Percentiles rank a stretch among this genome's conserved stretches.
Conservation (phyloP, 768 basidiomycete genomes). For the Gloeopeniophorella convolvens region DNA sequence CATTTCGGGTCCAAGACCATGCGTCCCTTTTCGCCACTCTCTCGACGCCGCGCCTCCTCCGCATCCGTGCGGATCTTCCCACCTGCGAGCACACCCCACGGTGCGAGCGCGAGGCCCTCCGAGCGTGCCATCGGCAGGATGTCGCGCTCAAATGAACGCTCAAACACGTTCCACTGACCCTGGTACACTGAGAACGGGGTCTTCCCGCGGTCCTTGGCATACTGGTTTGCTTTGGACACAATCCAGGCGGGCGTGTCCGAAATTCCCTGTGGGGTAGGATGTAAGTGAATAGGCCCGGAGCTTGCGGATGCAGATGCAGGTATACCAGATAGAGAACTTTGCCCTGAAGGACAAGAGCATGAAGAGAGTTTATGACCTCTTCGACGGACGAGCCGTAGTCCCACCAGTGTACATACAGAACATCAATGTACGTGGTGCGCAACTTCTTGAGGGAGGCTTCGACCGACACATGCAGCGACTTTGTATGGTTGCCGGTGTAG, state of each 20-base stretch:
- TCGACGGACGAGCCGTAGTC: slow-evolving; percentile 38
- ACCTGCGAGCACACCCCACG: slow-evolving; percentile 35
- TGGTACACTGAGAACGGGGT: slow-evolving; percentile 33
- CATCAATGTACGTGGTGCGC: slow-evolving; percentile 51
- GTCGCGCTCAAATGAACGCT: slow-evolving; percentile 35
- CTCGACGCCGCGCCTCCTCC: slow-evolving; percentile 29
- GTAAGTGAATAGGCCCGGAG: background rate
- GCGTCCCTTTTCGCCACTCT: slow-evolving; percentile 34
- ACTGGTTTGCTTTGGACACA: slow-evolving; percentile 34
- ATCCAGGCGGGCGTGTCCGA: slow-evolving; percentile 34
- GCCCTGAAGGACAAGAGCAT: slow-evolving; percentile 35
- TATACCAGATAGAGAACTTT: slow-evolving; percentile 38
- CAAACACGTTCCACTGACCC: slow-evolving; percentile 31
- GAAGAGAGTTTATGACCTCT: slow-evolving; percentile 36
- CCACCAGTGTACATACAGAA: slow-evolving; percentile 52
- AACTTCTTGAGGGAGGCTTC: slow-evolving; percentile 40
- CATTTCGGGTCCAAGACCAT: slow-evolving; percentile 19
- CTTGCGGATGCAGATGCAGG: background rate
- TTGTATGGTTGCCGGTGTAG: slow-evolving; percentile 36
- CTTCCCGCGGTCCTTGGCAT: slow-evolving; percentile 34
- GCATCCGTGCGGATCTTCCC: slow-evolving; percentile 36
- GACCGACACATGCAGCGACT: slow-evolving; percentile 28
- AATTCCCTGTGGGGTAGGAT: slow-evolving; percentile 1
- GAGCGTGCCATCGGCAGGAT: slow-evolving; percentile 33
- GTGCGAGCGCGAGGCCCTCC: slow-evolving; percentile 35